Percentiles rank a stretch among this genome's conserved stretches.
Evolutionary conservation across 192 early-diverging fungal species (phyloP).

Genomic region (Backusella psychrophila): DNA sequence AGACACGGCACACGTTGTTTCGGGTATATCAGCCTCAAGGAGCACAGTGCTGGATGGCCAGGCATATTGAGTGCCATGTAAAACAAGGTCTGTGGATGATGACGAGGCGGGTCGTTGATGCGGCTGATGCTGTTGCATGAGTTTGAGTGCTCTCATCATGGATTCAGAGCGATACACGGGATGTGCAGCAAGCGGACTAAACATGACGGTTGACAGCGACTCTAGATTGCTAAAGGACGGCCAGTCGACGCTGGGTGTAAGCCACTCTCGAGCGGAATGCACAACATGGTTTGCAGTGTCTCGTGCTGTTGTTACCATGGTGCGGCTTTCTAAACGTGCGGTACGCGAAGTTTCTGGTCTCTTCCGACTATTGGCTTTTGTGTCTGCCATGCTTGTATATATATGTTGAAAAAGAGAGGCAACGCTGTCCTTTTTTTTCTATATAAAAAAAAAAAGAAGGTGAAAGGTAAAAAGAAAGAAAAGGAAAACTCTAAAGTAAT

Average conservation of each 20-base stretch:
- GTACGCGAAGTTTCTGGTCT: neutral
- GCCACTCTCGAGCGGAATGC: conserved; percentile 32
- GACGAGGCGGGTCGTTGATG: neutral
- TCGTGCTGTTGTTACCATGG: conserved; percentile 14
- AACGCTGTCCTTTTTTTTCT: neutral
- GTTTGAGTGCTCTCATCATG: conserved; percentile 49
- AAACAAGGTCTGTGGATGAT: neutral
- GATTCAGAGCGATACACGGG: conserved; percentile 50
- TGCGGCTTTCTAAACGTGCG: neutral
- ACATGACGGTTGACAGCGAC: conserved; percentile 44
- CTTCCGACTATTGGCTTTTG: conserved; percentile 3
- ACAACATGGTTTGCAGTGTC: conserved; percentile 16
- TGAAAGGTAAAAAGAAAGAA: neutral
- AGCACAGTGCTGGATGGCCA: conserved; percentile 39
- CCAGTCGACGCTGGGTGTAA: conserved; percentile 13
- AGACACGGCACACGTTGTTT: conserved; percentile 48
- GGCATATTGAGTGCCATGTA: conserved; percentile 12
- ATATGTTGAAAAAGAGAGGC: no score
- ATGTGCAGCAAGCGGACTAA: conserved; percentile 51
- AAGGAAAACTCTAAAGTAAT: neutral
- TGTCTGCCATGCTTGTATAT: conserved; percentile 4
- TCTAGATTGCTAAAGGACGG: conserved; percentile 23
- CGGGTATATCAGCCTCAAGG: conserved; percentile 50
- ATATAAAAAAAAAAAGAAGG: neutral
- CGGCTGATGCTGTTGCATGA: conserved; percentile 43